These are phyloP conservation scores for Pseudocercospora musae DNA, from an alignment of 2,329 filamentous ascomycete genomes.

Conservation along the genomic window DNA sequence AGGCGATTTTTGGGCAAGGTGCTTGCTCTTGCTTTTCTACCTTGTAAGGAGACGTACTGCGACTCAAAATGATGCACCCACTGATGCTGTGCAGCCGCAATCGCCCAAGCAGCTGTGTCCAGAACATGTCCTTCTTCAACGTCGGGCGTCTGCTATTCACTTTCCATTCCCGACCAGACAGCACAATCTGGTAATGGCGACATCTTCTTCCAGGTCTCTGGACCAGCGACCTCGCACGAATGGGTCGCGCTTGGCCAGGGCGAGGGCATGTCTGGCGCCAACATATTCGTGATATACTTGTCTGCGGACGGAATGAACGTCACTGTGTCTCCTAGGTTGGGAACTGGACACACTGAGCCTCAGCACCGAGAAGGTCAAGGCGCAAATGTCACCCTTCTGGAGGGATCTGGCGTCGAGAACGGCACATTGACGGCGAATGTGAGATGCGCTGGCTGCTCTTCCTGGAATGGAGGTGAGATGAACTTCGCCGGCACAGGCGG, in stretches of 20 bases:
- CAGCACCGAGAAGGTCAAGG: conserved; percentile 35
- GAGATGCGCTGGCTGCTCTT: conserved; percentile 52
- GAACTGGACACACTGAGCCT: conserved; percentile 45
- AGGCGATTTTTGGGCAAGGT: neutral
- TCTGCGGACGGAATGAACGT: conserved; percentile 52
- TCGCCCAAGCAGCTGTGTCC: conserved; percentile 7
- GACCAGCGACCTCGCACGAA: conserved; percentile 47
- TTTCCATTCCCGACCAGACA: conserved; percentile 55
- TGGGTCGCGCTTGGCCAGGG: conserved; percentile 59
- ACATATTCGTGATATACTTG: conserved; percentile 60
- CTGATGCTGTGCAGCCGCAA: neutral
- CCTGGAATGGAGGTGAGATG: conserved; percentile 53
- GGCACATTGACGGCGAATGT: conserved; percentile 57
- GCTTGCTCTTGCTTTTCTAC: neutral
- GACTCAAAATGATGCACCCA: neutral
- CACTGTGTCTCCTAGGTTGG: conserved; percentile 54
- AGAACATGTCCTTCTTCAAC: conserved; percentile 16
- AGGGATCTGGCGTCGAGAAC: conserved; percentile 52
- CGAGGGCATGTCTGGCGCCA: conserved; percentile 52
- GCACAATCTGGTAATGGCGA: conserved; percentile 51
- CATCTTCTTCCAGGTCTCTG: conserved; percentile 57
- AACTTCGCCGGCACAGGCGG: conserved; percentile 44
- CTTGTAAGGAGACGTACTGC: neutral
- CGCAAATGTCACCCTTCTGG: conserved; percentile 49
- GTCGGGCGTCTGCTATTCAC: conserved; percentile 43